Evolutionary conservation across 306 rosid species (phyloP).

Genomic region (Cucumis melo): DNA sequence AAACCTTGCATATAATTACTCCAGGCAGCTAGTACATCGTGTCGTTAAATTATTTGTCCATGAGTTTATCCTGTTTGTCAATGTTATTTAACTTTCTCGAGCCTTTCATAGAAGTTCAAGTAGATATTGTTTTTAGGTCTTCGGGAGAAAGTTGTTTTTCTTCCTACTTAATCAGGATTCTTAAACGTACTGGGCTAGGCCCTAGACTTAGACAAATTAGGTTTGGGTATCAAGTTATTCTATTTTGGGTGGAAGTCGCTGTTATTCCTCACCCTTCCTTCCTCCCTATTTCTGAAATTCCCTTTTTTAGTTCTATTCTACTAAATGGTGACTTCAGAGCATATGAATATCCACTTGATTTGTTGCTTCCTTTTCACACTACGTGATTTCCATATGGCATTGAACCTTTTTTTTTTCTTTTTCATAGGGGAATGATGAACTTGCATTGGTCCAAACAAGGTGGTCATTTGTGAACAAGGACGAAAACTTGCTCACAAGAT

Average conservation of each 20-base stretch:
- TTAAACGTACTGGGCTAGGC: background rate
- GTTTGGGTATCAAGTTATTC: background rate
- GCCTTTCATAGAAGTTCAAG: background rate
- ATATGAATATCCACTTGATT: background rate
- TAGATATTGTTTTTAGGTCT: background rate
- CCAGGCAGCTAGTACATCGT: background rate
- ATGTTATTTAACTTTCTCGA: background rate
- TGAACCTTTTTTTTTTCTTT: background rate
- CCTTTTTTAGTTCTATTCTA: background rate
- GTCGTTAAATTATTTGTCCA: background rate
- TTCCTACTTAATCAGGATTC: background rate
- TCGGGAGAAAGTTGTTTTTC: background rate
- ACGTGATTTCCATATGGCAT: background rate
- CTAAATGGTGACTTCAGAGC: background rate
- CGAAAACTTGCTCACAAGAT: constrained; percentile 90
- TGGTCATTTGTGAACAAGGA: constrained; percentile 98
- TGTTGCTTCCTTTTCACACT: background rate
- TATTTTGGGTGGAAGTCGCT: background rate
- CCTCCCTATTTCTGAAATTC: background rate
- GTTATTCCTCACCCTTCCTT: background rate
- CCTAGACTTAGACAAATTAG: background rate
- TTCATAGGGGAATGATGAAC: constrained; percentile 77
- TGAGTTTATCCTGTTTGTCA: background rate
- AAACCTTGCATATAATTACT: background rate
- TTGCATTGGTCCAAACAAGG: constrained; percentile 88